Evolutionary conservation across 192 early-diverging fungal species (phyloP).

Genomic region (Backusella liffmaniae): DNA sequence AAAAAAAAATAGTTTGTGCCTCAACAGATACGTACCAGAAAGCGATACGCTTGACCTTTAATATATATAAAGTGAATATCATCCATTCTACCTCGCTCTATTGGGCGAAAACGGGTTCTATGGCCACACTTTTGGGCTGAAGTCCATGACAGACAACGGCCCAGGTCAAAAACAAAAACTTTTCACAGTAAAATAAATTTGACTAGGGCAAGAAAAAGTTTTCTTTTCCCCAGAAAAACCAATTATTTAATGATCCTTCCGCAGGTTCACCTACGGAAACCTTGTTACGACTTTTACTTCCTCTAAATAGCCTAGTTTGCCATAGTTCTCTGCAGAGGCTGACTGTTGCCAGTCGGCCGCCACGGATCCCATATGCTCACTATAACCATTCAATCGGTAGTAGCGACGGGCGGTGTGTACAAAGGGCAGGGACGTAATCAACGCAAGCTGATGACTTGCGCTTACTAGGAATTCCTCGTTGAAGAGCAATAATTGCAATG

Average conservation of each 20-base stretch:
- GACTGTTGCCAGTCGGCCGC: constrained; percentile 48
- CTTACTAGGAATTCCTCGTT: constrained; percentile 84
- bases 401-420: constrained; percentile 78
- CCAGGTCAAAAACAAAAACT: too few species aligned
- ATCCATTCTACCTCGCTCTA: too few species aligned
- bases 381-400: constrained; percentile 83
- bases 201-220: too few species aligned
- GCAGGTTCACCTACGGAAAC: constrained; percentile 78
- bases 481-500: constrained; percentile 79
- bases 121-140: too few species aligned
- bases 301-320: constrained; percentile 87
- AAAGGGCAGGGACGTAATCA: constrained; percentile 83
- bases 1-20: too few species aligned
- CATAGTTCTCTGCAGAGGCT: constrained; percentile 55
- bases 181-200: too few species aligned
- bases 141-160: too few species aligned
- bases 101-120: too few species aligned
- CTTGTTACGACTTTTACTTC: constrained; percentile 88
- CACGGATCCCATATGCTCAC: constrained; percentile 72
- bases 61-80: too few species aligned
- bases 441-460: constrained; percentile 75
- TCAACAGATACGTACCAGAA: too few species aligned
- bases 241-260: constrained; percentile 58
- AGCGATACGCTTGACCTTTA: too few species aligned
- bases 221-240: too few species aligned